These are phyloP conservation scores for Cucurbita maxima DNA, from an alignment of 306 rosid species.

Conservation along the genomic window DNA sequence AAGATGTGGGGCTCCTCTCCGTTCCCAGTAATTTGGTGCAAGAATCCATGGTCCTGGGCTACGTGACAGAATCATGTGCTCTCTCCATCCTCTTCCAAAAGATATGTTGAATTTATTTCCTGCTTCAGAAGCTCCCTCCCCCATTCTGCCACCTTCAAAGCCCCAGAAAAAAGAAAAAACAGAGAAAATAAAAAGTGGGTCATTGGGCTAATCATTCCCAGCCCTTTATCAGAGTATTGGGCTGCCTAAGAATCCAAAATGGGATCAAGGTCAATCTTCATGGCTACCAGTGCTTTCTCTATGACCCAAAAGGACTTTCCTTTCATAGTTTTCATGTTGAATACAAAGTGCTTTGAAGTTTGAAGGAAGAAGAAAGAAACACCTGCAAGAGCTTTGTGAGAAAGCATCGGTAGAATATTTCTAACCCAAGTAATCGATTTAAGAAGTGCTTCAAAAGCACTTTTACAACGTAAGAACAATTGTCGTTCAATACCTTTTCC, in stretches of 20 bases:
- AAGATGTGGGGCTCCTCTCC: constrained; percentile 1
- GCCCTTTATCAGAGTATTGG: constrained; percentile 1
- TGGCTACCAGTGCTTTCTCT: background rate
- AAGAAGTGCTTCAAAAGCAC: background rate
- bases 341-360: background rate
- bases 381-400: background rate
- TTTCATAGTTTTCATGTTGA: background rate
- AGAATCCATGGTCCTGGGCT: constrained; percentile 66
- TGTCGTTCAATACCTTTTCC: background rate
- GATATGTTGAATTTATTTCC: constrained; percentile 20
- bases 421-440: background rate
- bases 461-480: background rate
- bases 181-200: background rate
- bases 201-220: background rate
- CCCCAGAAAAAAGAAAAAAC: background rate
- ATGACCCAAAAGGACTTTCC: background rate
- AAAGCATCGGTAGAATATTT: background rate
- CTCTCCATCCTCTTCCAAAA: constrained; percentile 27
- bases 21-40: constrained; percentile 24
- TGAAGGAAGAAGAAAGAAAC: background rate
- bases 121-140: constrained; percentile 51
- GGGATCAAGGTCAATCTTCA: background rate
- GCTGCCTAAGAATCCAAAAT: background rate
- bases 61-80: constrained; percentile 46
- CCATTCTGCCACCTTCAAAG: constrained; percentile 33